Evolutionary conservation across 1,139 yeast species (phyloP).

Genomic region (Magnusiomyces tetraspermus): DNA sequence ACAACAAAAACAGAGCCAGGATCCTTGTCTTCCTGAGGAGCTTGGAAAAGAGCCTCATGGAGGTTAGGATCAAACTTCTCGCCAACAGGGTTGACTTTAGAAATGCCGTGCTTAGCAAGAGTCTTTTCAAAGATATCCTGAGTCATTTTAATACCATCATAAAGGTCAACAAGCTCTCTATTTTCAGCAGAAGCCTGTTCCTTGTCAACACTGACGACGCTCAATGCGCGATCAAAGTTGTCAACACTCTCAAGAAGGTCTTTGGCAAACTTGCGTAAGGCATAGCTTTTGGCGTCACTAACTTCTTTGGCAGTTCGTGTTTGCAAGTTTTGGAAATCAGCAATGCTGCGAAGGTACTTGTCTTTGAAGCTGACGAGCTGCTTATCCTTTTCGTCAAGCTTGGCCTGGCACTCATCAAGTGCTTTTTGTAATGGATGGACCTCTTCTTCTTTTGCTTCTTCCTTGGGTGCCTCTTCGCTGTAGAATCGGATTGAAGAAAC

Average conservation of each 20-base stretch:
- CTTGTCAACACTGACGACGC: constrained; percentile 57
- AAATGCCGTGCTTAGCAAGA: constrained; percentile 67
- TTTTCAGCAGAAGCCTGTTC: constrained; percentile 27
- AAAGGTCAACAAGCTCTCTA: constrained; percentile 61
- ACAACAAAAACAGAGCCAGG: constrained; percentile 92
- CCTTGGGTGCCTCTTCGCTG: constrained; percentile 8
- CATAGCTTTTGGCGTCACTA: constrained; percentile 81
- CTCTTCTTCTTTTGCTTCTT: constrained; percentile 4
- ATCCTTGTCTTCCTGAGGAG: constrained; percentile 80
- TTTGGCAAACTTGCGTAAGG: constrained; percentile 85
- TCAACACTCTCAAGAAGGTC: constrained; percentile 86
- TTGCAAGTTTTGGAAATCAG: constrained; percentile 90
- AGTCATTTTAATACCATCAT: constrained; percentile 89
- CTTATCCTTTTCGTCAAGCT: constrained; percentile 60
- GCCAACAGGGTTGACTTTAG: constrained; percentile 74
- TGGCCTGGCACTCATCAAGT: constrained; percentile 38
- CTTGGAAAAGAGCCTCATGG: constrained; percentile 90
- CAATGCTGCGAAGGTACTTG: constrained; percentile 71
- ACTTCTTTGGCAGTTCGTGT: constrained; percentile 82
- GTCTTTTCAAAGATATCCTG: constrained; percentile 82
- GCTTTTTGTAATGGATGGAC: constrained; percentile 15
- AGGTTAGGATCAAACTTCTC: constrained; percentile 82
- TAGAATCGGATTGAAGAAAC: constrained; percentile 2
- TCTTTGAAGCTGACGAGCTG: constrained; percentile 78
- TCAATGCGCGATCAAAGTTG: constrained; percentile 80